Evolutionary conservation across 2,329 filamentous ascomycete genomes (phyloP), one percentile per base, ranked within the genome.

Genomic region (Colletotrichum sojae): DNA sequence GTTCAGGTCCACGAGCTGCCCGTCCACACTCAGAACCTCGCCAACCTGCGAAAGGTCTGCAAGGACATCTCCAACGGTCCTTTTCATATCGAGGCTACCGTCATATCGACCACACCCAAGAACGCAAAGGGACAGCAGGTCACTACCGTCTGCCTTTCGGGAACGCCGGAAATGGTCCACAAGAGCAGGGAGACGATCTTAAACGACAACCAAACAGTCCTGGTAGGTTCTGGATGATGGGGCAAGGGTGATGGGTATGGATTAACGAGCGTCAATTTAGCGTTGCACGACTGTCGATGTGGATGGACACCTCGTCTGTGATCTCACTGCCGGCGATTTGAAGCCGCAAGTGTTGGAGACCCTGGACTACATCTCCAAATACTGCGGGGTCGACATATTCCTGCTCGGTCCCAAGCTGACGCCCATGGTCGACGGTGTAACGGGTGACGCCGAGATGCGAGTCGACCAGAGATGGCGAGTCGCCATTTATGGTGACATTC

Each of bases 331-430:
- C 73, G 89, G 90, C 59, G 70, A 43, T 40, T 86, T 97, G 69
- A 90, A 94, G 78, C 87, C 90, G 71, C 88, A 90, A 55, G 93
- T 98, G 31, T 89, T 95, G 59, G 90, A 94, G 71, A 94, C 95
- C 75, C 88, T 99, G 74, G 94, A 98, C 80, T 91, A 92, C 71
- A 92, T 97, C 76, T 93, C 96, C 12, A 89, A 86, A 73, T 97
- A 92, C 77, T 98, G 95, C 71, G 96, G 96, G 59, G 95, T 97
- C 62, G 96, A 99, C 80, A 97, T 99, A 74, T 99, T 99, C 81
- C 86, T 99, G 56, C 89, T 99, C 58, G 95, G 94, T 66, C 95
- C 96, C 4, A 97, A 97, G 81, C 88, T 95, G 72, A 91, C 92
- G 31, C 92, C 93, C 13, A 91, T 97, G 73, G 90, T 92, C 52